A percentile compares a stretch with the other conserved stretches of the same genome.
Evolutionary conservation across 1,284 basidiomycete genomes (phyloP).

Genomic region (Phylloporus sp.): DNA sequence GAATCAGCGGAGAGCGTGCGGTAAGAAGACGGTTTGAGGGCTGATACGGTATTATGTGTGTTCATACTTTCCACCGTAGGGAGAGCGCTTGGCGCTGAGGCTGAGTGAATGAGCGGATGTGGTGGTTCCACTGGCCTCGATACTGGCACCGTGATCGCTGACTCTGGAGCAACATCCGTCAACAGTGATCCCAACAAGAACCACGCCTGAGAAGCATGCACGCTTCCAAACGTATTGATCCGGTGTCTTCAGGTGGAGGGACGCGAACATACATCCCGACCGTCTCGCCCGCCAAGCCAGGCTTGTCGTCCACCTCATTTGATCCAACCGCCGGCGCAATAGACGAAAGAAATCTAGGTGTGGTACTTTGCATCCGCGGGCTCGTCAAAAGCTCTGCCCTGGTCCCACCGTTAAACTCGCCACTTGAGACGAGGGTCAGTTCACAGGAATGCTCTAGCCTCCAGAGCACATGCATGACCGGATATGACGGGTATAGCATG

Average conservation of each 20-base stretch:
- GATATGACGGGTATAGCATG: constrained; percentile 75
- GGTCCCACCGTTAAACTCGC: constrained; percentile 52
- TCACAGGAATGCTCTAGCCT: constrained; percentile 83
- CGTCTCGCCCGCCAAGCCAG: constrained; percentile 50
- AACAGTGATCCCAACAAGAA: constrained; percentile 32
- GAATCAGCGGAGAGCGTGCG: too few species aligned
- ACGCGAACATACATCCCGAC: constrained; percentile 69
- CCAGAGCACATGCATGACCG: constrained; percentile 78
- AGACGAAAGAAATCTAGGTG: constrained; percentile 26
- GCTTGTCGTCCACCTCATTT: constrained; percentile 27
- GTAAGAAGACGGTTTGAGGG: too few species aligned
- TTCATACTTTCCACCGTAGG: too few species aligned
- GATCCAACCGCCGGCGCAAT: constrained; percentile 6
- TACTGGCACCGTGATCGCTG: too few species aligned
- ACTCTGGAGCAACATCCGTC: too few species aligned
- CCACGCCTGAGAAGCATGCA: too few species aligned
- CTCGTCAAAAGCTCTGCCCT: constrained; percentile 33
- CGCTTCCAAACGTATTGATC: constrained; percentile 57
- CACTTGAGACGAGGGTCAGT: constrained; percentile 71
- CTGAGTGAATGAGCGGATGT: too few species aligned
- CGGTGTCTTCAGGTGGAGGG: constrained; percentile 26
- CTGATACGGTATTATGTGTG: too few species aligned
- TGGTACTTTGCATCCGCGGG: constrained; percentile 33
- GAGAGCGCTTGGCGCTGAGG: too few species aligned
- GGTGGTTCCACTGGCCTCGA: too few species aligned